Base-by-base conservation (phyloP, 176 grass and related monocot species). In the Oryza punctata region DNA sequence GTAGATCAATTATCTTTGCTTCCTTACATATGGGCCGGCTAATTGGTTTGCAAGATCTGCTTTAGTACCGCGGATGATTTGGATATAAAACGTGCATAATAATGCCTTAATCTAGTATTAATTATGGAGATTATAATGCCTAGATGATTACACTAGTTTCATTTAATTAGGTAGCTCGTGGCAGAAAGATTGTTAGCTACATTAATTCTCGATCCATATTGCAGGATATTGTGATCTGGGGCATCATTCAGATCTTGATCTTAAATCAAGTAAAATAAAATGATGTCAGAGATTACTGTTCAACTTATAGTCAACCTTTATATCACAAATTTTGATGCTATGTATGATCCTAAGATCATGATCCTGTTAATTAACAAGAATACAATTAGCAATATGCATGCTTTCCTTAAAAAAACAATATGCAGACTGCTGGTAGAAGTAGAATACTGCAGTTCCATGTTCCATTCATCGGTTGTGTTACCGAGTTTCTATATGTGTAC, bases 1-100 rank as follows among this genome's bases (percentile, higher is more conserved):
- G 79, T 81, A 67, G 81, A 80, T 78, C 60, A 46, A 72, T 85
- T 12, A 37, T 18, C 61, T 67, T 38, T 54, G 80, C 10, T 19
- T 61, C 73, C 66, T 81, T 84, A 90, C 77, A 15, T 27, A 9
- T 1, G 45, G 59, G 12, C 40, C 52, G 15, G 9, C 18, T 79
- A 40, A 54, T 75, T 71, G 66, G 26, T 76, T 69, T 7, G 54
- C 76, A 25, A 16, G 3, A 40, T 70, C 30, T 70, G 82, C 38
- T 28, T 69, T 77, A 77, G 77, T 85, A 41, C 9, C 7, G 54
- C 70, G 7, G 8, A 23, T 49, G 49, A 26, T 49, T 75, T 76
- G n/a, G 30, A 38, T 78, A 65, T 10, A 2, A 29, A 76, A 72
- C 54, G 32, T 82, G 65, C 57, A 15, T 70, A 16, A 47, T 23